Conservation (phyloP, 257 asterid species). For the Schizonepeta tenuifolia region DNA sequence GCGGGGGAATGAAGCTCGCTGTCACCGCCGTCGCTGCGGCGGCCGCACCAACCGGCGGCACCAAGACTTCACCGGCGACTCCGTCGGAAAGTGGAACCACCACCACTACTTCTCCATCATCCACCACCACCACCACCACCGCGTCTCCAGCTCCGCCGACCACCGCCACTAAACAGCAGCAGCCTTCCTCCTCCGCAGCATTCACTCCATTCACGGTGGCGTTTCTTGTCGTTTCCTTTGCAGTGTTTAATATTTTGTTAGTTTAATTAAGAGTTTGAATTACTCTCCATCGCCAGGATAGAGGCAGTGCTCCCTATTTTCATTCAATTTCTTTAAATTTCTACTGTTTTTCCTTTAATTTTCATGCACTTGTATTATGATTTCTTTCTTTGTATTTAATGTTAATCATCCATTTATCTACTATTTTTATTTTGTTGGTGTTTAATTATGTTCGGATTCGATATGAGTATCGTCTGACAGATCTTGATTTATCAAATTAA, state of each 20-base stretch:
- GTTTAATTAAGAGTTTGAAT: neutral
- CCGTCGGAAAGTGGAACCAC: neutral
- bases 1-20: slow-evolving; percentile 65
- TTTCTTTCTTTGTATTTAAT: neutral
- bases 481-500: no score
- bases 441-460: no score
- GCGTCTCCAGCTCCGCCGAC: neutral
- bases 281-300: slow-evolving; percentile 45
- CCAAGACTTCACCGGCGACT: slow-evolving; percentile 28
- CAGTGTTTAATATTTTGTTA: slow-evolving; percentile 22
- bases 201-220: slow-evolving; percentile 37
- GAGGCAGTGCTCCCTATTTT: slow-evolving; percentile 59
- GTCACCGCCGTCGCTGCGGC: slow-evolving; percentile 44
- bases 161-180: slow-evolving; percentile 5
- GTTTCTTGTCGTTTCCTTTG: slow-evolving; percentile 5
- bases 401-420: neutral
- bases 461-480: no score
- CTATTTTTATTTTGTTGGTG: neutral
- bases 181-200: slow-evolving; percentile 41
- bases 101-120: slow-evolving; percentile 37
- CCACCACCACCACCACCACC: slow-evolving; percentile 29
- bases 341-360: neutral
- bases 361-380: neutral
- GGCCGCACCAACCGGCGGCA: slow-evolving; percentile 2
- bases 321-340: neutral